phyloP scores from a whole-genome alignment of 495 filamentous ascomycete species.

The Trichoderma erinaceum region DNA sequence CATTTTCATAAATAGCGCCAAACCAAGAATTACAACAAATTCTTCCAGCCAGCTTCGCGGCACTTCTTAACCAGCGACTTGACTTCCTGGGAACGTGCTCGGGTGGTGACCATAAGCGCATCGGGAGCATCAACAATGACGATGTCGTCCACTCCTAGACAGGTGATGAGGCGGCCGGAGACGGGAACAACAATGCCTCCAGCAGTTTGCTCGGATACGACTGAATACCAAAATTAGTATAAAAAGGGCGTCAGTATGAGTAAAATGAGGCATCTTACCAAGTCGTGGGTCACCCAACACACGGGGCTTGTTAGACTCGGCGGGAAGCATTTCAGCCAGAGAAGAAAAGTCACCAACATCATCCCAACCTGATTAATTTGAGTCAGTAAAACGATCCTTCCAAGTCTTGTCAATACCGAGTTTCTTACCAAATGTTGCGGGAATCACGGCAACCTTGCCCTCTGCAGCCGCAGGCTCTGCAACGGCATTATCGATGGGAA shows the following conservation, averaged over 20 bases:
- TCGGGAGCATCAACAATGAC: conserved; percentile 8
- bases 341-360: conserved; percentile 13
- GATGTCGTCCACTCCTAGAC: conserved; percentile 7
- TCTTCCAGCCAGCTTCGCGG: conserved; percentile 11
- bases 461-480: conserved; percentile 1
- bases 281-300: background rate
- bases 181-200: background rate
- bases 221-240: background rate
- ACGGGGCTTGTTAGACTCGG: background rate
- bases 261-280: background rate
- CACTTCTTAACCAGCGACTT: conserved; percentile 2
- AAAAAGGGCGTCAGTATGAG: background rate
- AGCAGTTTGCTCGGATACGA: conserved; percentile 4
- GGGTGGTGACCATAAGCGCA: conserved; percentile 4
- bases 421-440: background rate
- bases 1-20: background rate
- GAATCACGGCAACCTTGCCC: conserved; percentile 4
- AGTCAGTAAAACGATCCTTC: background rate
- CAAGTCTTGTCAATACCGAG: background rate
- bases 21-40: background rate
- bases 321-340: conserved; percentile 7
- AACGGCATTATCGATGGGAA: conserved; percentile 5
- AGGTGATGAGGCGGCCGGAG: conserved; percentile 1
- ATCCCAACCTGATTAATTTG: background rate
- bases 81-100: background rate